Evolutionary conservation across 805 yeast genomes (phyloP), one percentile per base, ranked within the genome.

Genomic region (Metschnikowia vanudenii): DNA sequence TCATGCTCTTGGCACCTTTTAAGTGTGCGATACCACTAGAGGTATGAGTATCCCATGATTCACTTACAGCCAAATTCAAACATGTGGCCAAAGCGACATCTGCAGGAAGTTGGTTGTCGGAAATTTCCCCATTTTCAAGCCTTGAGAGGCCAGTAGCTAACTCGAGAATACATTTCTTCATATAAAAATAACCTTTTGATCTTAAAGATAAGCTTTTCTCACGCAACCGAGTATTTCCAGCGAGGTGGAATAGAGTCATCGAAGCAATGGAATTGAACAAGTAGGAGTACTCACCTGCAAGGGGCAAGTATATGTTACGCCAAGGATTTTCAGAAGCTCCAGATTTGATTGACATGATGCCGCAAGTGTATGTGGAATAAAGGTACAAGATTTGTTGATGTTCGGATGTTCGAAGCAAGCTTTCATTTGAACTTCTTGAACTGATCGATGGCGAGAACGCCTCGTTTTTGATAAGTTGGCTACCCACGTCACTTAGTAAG

Each of bases 251-350:
- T 43, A 80, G 67, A 0, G 88, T 80, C 83, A 84, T 81, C 4
- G 88, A 79, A 2, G 85, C 81, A 39, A 84, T 66, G 1, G 87
- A 80, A 56, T 82, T 79, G 64, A 76, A 77, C 47, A 84, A 63
- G 11, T 82, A 84, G 1, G 82, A 70, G 53, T 81, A 73, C 26
- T 74, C 64, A n/a, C 66, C 54, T 0, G 86, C 81, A 38, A 81
- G 59, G 1, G 88, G 88, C 56, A 82, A 60, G 39, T 82, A 63
- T 34, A 76, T 55, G 8, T 74, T 71, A 41, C 84, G 63, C 89
- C 89, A 84, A 6, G 88, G 89, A 55, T 84, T 83, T 50, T 82
- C 87, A 2, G 75, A 63, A 0, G 80, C 80, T 0, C 86, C 87
- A 51, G 81, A 78, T 52, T 79, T 81, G 46, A 83, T 80, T 5